Conservation (phyloP, 352 stramenopile genomes). For the Phytophthora crassamura region DNA sequence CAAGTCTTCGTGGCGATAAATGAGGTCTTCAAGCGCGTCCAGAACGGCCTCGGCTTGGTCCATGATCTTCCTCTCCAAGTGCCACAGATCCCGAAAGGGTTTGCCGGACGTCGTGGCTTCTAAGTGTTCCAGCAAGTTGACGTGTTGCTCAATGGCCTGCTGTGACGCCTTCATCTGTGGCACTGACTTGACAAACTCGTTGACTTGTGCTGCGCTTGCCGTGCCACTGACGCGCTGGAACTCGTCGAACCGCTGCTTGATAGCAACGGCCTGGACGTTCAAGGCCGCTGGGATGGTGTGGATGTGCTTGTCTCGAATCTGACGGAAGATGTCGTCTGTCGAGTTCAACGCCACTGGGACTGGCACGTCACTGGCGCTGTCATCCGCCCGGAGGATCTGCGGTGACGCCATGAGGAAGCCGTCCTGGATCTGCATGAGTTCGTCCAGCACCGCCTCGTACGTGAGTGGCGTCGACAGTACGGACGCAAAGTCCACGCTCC, state of each 20-base stretch:
- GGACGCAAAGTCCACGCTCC: slow-evolving; percentile 72
- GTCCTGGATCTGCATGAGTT: slow-evolving; percentile 68
- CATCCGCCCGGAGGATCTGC: slow-evolving; percentile 49
- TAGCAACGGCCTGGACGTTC: slow-evolving; percentile 52
- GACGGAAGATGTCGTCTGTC: slow-evolving; percentile 55
- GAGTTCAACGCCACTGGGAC: slow-evolving; percentile 65
- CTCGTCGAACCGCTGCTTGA: slow-evolving; percentile 62
- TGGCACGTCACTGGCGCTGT: slow-evolving; percentile 31
- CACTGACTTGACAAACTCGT: slow-evolving; percentile 75
- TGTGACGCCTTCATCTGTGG: slow-evolving; percentile 68
- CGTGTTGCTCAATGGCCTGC: slow-evolving; percentile 62
- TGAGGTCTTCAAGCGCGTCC: slow-evolving; percentile 60
- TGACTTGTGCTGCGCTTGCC: slow-evolving; percentile 64
- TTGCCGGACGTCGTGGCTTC: slow-evolving; percentile 50
- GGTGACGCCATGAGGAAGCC: slow-evolving; percentile 54
- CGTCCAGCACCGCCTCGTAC: slow-evolving; percentile 73
- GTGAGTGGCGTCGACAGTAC: slow-evolving; percentile 74
- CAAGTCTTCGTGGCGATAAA: slow-evolving; percentile 63
- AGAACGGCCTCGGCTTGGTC: slow-evolving; percentile 47
- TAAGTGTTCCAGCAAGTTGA: slow-evolving; percentile 64
- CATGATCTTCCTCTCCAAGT: slow-evolving; percentile 73
- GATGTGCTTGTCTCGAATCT: slow-evolving; percentile 74
- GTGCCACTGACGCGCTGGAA: slow-evolving; percentile 57
- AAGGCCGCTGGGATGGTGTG: slow-evolving; percentile 56
- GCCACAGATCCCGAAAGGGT: slow-evolving; percentile 70